Evolutionary conservation across 306 rosid species (phyloP), one percentile per base, ranked within the genome.

Genomic region (Dalbergia oliveri): DNA sequence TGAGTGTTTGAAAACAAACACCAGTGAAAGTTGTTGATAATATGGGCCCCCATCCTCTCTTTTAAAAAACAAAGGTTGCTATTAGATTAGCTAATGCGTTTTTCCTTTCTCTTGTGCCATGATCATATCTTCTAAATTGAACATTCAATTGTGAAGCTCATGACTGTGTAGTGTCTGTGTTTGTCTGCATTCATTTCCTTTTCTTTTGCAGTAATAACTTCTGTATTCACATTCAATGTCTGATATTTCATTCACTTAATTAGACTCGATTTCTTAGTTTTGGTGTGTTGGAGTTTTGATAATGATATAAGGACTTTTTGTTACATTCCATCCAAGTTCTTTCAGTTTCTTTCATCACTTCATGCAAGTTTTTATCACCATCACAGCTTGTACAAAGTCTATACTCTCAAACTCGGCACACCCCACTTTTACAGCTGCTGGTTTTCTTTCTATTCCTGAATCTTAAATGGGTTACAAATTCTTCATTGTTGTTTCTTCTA

Each of bases 401-500:
- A 26, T 26, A 26, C 31, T 26, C 31, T 26, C 31, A 26, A 26
- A 26, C 31, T 26, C 31, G 31, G 31, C 31, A 26, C 31, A 26
- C 23, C 23, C 23, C 23, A 21, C 23, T 26, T 26, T 2, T 26
- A 26, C 1, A 26, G 31, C 31, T 26, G 3, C 31, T 26, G 31
- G 3, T 26, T 26, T 26, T 26, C 31, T 26, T 26, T 26, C 31
- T 26, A 26, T 26, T 26, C 31, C 31, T 26, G 31, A 26, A 26
- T 50, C 64, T 34, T 69, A 51, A 78, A 83, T 86, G 85, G 73
- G 72, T 19, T 7, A 37, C 45, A 18, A 69, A 19, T 77, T 80
- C 80, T 31, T 89, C 21, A 2, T 66, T 44, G 60, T 84, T 78
- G 72, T 85, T 83, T 78, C 70, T 26, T 82, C 81, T 37, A 73